Conservation (phyloP, 371 early-diverging fungal species). For the Batkoa obscura region DNA sequence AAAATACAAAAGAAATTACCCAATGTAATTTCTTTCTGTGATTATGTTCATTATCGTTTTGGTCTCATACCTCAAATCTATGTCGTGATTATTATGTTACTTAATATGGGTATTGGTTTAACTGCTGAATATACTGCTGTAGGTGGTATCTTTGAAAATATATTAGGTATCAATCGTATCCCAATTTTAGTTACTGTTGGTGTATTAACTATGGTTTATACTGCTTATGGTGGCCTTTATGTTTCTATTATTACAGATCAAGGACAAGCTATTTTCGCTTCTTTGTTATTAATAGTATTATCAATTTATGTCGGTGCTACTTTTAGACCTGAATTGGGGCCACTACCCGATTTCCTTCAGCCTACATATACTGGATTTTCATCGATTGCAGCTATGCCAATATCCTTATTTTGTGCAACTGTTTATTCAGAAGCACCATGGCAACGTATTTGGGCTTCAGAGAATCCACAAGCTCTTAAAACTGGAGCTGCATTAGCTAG, state of each 20-base stretch:
- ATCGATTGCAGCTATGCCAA: conserved; percentile 23
- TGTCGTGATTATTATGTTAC: conserved; percentile 21
- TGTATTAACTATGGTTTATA: conserved; percentile 27
- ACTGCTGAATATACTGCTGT: conserved; percentile 32
- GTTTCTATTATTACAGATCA: conserved; percentile 35
- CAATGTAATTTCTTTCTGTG: conserved; percentile 19
- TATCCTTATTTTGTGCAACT: conserved; percentile 25
- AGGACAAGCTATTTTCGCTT: conserved; percentile 23
- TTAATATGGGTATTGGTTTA: conserved; percentile 23
- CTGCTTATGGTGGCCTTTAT: conserved; percentile 33
- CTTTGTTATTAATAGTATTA: conserved; percentile 17
- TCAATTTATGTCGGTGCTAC: conserved; percentile 25
- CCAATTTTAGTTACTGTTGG: conserved; percentile 27
- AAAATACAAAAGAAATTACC: conserved; percentile 22
- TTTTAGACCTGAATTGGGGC: conserved; percentile 17
- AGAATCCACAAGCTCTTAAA: conserved; percentile 19
- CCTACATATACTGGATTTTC: conserved; percentile 23
- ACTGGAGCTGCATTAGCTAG: conserved; percentile 21
- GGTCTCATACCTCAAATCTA: conserved; percentile 18
- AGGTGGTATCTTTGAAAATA: conserved; percentile 21
- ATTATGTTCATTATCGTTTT: conserved; percentile 24
- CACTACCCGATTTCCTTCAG: conserved; percentile 19
- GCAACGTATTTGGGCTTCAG: conserved; percentile 42
- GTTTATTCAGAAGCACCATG: conserved; percentile 34
- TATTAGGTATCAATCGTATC: conserved; percentile 20